A percentile compares a stretch with the other conserved stretches of the same genome.
These are phyloP conservation scores for Asterophora parasitica DNA, from an alignment of 768 basidiomycete species.

Conservation along the genomic window DNA sequence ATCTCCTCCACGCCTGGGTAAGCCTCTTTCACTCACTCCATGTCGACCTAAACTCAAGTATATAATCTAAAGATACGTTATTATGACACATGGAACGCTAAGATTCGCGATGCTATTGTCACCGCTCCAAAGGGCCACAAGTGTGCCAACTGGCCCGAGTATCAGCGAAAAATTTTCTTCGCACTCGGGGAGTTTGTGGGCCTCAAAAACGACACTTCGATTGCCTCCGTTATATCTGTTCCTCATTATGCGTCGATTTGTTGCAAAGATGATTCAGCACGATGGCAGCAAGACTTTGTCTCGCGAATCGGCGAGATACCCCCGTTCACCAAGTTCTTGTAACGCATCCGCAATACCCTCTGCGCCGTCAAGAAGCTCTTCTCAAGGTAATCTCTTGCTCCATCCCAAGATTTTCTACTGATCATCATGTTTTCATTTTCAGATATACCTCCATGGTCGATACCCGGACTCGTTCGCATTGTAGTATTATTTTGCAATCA, in stretches of 20 bases:
- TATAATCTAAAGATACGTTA: constrained; percentile 9
- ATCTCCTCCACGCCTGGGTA: constrained; percentile 12
- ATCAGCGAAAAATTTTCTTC: constrained; percentile 14
- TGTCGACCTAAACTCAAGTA: not conserved
- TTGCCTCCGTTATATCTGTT: constrained; percentile 9
- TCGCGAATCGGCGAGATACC: constrained; percentile 8
- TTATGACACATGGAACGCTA: constrained; percentile 11
- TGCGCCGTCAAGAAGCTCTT: no score
- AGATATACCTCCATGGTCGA: no score
- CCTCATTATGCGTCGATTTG: constrained; percentile 16
- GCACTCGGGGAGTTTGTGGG: constrained; percentile 9
- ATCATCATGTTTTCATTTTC: no score
- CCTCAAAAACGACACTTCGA: constrained; percentile 12
- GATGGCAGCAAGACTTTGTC: constrained; percentile 11
- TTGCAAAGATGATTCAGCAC: constrained; percentile 14
- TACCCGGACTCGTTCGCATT: no score
- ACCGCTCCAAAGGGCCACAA: constrained; percentile 11
- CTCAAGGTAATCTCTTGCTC: no score
- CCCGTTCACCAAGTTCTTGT: constrained; percentile 14
- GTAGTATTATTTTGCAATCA: no score
- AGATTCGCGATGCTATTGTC: constrained; percentile 10
- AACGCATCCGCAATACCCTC: no score
- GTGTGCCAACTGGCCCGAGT: constrained; percentile 14
- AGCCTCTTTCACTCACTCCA: not conserved
- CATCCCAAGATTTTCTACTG: no score